Conservation (phyloP, 768 basidiomycete species). For the Dioszegia crocea region DNA sequence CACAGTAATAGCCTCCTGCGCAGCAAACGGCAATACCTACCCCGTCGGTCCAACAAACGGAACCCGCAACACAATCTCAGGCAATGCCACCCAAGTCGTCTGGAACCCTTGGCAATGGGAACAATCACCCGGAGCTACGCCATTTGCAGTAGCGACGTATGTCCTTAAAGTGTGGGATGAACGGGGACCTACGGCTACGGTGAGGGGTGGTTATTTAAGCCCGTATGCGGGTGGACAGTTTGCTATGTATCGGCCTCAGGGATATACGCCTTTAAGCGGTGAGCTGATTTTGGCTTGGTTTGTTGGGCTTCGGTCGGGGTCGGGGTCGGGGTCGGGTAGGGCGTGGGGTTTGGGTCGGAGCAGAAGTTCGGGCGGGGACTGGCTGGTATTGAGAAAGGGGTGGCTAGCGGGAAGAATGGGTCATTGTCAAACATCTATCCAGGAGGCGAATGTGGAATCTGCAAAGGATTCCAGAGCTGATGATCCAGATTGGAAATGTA, state of each 20-base stretch:
- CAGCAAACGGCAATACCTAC: slow-evolving; percentile 79
- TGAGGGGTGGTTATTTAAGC: slow-evolving; percentile 62
- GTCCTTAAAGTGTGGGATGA: slow-evolving; percentile 78
- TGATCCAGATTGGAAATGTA: slow-evolving; percentile 51
- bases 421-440: too few species aligned
- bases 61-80: slow-evolving; percentile 57
- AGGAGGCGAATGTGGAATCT: too few species aligned
- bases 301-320: too few species aligned
- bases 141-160: slow-evolving; percentile 71
- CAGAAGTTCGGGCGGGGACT: not conserved
- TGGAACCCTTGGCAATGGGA: slow-evolving; percentile 82
- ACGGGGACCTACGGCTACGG: slow-evolving; percentile 62
- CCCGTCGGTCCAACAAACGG: slow-evolving; percentile 76
- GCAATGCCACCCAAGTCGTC: slow-evolving; percentile 61
- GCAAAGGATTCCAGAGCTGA: not conserved
- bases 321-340: too few species aligned
- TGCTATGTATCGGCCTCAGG: slow-evolving; percentile 74
- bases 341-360: too few species aligned
- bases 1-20: slow-evolving; percentile 75
- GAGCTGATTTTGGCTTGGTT: too few species aligned
- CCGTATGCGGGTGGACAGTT: slow-evolving; percentile 70
- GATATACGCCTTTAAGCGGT: slow-evolving; percentile 64
- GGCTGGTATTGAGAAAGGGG: too few species aligned
- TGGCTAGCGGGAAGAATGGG: not conserved
- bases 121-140: slow-evolving; percentile 59